These are phyloP conservation scores for Lactarius deliciosus DNA, from an alignment of 768 basidiomycete species.

Conservation along the genomic window DNA sequence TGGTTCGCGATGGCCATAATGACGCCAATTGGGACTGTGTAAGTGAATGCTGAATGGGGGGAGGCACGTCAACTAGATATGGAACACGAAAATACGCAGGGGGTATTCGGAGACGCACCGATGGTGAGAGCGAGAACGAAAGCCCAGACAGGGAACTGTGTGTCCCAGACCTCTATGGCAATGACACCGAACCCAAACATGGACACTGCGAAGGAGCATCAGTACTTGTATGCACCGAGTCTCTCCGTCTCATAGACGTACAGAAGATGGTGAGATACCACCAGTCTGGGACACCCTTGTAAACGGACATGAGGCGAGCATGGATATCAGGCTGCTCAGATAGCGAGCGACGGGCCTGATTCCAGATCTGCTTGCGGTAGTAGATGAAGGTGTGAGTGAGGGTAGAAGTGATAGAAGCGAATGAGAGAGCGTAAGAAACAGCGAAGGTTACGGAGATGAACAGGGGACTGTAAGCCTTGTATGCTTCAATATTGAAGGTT, in stretches of 20 bases:
- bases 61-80: neutral
- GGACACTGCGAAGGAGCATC: conserved; percentile 30
- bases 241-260: neutral
- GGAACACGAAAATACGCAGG: neutral
- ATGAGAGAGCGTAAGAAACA: conserved; percentile 76
- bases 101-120: conserved; percentile 36
- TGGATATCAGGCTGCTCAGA: conserved; percentile 84
- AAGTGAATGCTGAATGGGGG: conserved; percentile 44
- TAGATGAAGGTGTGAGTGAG: conserved; percentile 69
- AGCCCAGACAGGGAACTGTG: conserved; percentile 68
- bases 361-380: conserved; percentile 78
- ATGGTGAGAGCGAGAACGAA: conserved; percentile 70
- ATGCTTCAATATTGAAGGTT: conserved; percentile 56
- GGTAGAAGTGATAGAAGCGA: conserved; percentile 76
- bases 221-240: neutral
- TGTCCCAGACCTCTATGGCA: conserved; percentile 69
- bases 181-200: conserved; percentile 71
- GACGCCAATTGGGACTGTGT: conserved; percentile 76
- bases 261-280: conserved; percentile 72
- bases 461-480: conserved; percentile 58
- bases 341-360: conserved; percentile 66
- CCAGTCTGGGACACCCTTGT: conserved; percentile 68
- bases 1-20: conserved; percentile 80
- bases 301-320: conserved; percentile 76
- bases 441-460: conserved; percentile 70